Percentiles rank a stretch among this genome's conserved stretches.
phyloP scores from a whole-genome alignment of 345 rosid genomes.

The Linum tenue region DNA sequence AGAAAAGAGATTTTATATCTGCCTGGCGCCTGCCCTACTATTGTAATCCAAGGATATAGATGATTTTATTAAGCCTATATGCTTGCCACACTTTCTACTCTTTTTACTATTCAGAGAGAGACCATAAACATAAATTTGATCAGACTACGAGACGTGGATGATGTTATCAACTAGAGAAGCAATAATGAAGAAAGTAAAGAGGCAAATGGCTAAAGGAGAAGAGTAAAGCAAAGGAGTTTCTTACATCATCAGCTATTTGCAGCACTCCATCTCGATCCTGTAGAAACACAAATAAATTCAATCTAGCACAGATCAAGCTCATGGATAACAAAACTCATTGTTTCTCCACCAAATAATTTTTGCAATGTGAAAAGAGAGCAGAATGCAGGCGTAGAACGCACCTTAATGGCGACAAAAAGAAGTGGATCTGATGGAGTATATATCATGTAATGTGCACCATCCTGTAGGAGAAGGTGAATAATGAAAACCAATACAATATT shows the following conservation, averaged over 20 bases:
- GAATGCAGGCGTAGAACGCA: constrained; percentile 14
- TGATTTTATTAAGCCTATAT: too few species aligned
- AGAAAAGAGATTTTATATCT: background rate
- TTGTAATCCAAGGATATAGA: background rate
- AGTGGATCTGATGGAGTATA: constrained; percentile 79
- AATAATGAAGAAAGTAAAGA: background rate
- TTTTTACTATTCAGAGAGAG: too few species aligned
- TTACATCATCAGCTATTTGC: constrained; percentile 94
- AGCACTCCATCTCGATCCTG: constrained; percentile 67
- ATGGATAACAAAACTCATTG: background rate
- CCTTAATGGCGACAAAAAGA: constrained; percentile 87
- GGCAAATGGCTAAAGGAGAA: too few species aligned
- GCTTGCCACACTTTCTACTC: too few species aligned
- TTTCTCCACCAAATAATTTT: background rate
- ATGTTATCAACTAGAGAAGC: background rate
- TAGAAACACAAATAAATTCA: constrained; percentile 25
- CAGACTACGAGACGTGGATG: too few species aligned
- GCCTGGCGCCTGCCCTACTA: background rate
- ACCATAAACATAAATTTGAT: too few species aligned
- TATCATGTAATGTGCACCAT: constrained; percentile 86
- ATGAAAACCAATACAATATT: background rate
- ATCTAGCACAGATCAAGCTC: constrained; percentile 8
- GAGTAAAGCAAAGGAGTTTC: constrained; percentile 12
- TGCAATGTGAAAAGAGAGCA: background rate
- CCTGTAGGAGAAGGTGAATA: constrained; percentile 37